Evolutionary conservation across 768 basidiomycete species (phyloP).

Genomic region (Rhizopogon roseolus): DNA sequence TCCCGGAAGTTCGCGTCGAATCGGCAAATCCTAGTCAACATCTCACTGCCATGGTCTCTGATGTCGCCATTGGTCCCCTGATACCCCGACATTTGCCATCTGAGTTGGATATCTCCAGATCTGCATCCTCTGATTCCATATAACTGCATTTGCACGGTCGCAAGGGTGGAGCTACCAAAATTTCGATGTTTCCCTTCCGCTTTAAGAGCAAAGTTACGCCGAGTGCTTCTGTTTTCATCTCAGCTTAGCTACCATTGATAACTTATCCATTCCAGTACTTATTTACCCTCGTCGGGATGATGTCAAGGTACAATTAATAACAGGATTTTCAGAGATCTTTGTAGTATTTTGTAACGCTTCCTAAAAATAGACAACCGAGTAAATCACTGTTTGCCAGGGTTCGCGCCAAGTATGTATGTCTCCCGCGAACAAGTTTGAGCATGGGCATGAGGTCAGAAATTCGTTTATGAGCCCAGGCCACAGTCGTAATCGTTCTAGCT

Average conservation of each 20-base stretch:
- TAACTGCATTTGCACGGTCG: neutral
- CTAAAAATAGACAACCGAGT: neutral
- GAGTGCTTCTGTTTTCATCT: neutral
- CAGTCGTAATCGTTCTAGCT: conserved; percentile 9
- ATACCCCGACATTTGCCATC: neutral
- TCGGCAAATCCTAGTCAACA: conserved; percentile 14
- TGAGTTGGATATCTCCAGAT: neutral
- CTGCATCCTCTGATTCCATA: neutral
- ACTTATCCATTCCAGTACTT: neutral
- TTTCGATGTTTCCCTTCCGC: neutral
- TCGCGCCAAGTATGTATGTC: neutral
- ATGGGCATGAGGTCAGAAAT: neutral
- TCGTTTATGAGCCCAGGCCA: neutral
- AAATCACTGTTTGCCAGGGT: neutral
- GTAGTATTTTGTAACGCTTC: neutral
- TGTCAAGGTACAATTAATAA: neutral
- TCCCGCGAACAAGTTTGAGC: neutral
- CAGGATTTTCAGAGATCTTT: conserved; percentile 1
- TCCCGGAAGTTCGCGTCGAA: conserved; percentile 21
- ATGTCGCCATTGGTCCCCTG: conserved; percentile 9
- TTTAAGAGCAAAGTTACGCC: neutral
- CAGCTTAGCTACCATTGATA: neutral
- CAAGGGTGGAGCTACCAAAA: neutral
- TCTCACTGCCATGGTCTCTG: conserved; percentile 20
- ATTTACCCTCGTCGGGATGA: neutral